Evolutionary conservation across 2,329 filamentous ascomycete species (phyloP).

Genomic region (Fusarium decemcellulare): DNA sequence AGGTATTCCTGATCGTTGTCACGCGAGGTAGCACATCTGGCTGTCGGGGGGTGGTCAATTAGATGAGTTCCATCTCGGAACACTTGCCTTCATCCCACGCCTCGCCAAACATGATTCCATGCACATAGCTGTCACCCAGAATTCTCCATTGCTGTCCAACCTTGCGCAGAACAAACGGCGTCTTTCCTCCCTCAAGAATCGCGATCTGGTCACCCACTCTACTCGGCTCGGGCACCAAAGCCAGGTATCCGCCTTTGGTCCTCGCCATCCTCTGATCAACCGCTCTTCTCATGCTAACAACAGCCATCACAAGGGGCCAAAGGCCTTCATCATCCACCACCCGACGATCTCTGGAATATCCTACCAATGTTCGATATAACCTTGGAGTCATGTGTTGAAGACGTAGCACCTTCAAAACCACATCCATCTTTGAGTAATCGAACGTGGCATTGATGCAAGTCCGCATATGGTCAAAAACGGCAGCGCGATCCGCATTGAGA

Average conservation of each 20-base stretch:
- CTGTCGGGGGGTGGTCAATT: background rate
- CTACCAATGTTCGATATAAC: background rate
- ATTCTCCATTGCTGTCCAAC: conserved; percentile 1
- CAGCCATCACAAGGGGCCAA: background rate
- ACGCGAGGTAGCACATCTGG: no score
- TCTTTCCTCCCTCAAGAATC: background rate
- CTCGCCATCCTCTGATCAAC: conserved; percentile 11
- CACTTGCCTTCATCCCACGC: background rate
- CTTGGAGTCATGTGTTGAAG: background rate
- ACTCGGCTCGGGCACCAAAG: background rate
- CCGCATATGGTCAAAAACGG: background rate
- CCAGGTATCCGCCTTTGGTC: background rate
- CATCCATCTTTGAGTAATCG: background rate
- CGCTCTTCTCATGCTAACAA: background rate
- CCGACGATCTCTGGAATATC: background rate
- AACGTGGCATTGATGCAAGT: background rate
- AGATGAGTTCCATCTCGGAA: background rate
- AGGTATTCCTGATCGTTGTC: no score
- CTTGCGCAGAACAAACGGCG: conserved; percentile 4
- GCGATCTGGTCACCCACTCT: background rate
- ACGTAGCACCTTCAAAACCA: background rate
- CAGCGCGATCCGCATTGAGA: background rate
- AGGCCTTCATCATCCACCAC: background rate
- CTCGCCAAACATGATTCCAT: conserved; percentile 15
- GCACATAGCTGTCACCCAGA: conserved; percentile 14